phyloP scores from a whole-genome alignment of 345 rosid species.

The Citrus unshiu region DNA sequence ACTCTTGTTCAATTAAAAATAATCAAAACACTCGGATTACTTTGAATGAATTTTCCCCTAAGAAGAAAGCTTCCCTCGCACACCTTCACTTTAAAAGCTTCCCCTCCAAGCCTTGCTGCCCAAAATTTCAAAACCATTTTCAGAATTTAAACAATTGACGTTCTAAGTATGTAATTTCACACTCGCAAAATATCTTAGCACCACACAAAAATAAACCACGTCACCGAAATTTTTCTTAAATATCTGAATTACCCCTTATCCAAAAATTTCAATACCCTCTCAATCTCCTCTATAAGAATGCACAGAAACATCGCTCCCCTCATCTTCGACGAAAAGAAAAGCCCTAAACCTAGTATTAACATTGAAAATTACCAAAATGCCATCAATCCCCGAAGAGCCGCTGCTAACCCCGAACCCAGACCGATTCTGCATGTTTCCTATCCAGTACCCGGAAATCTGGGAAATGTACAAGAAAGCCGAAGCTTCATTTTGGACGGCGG shows the following conservation, averaged over 20 bases:
- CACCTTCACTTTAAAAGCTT: background rate
- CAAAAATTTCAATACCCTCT: background rate
- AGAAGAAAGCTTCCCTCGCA: background rate
- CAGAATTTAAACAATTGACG: background rate
- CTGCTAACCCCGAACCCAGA: slow-evolving; percentile 68
- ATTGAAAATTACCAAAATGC: background rate
- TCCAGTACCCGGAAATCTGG: slow-evolving; percentile 88
- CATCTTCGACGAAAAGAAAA: background rate
- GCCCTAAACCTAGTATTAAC: background rate
- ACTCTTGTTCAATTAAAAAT: background rate
- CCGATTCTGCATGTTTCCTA: slow-evolving; percentile 95
- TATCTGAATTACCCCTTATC: background rate
- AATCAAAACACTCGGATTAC: background rate
- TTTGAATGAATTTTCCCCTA: background rate
- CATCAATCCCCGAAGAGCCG: slow-evolving; percentile 72
- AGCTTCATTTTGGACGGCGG: slow-evolving; percentile 98
- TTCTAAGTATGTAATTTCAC: background rate
- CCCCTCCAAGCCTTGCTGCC: background rate
- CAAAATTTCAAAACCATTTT: background rate
- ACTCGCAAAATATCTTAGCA: background rate
- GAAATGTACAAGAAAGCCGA: slow-evolving; percentile 98
- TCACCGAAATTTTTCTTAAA: background rate
- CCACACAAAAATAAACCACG: background rate
- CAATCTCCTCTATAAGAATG: background rate
- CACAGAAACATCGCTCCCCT: too few species aligned